Evolutionary conservation across 1,284 basidiomycete species (phyloP).

Genomic region (Fomitopsis schrenkii): DNA sequence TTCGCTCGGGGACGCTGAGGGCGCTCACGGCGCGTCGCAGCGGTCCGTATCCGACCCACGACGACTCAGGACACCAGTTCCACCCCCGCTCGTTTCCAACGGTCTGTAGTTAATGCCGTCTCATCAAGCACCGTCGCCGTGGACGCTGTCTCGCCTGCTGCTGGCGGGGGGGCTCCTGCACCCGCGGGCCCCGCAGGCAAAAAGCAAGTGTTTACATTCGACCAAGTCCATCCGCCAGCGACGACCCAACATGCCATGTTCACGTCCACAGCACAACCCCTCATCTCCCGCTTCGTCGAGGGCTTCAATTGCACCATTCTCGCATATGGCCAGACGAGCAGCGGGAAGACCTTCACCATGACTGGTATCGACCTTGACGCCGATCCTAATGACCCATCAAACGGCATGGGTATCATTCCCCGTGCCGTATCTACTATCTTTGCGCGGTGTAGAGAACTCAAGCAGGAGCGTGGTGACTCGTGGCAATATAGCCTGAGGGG

Average conservation of each 20-base stretch:
- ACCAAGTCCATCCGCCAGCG: constrained; percentile 85
- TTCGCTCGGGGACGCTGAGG: constrained; percentile 10
- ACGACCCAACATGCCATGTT: constrained; percentile 86
- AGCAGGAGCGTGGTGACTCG: constrained; percentile 66
- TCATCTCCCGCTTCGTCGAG: constrained; percentile 88
- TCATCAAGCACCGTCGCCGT: constrained; percentile 70
- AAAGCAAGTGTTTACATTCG: constrained; percentile 90
- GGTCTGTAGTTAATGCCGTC: constrained; percentile 78
- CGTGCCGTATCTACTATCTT: constrained; percentile 94
- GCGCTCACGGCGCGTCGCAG: constrained; percentile 28
- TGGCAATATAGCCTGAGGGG: constrained; percentile 79
- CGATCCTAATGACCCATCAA: constrained; percentile 69
- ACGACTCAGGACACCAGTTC: constrained; percentile 77
- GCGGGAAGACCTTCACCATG: constrained; percentile 98
- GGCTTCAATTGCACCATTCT: constrained; percentile 98
- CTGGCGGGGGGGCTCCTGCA: constrained; percentile 42
- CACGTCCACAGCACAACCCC: constrained; percentile 77
- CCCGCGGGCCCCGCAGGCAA: constrained; percentile 57
- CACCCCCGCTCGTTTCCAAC: constrained; percentile 93
- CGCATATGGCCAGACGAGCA: constrained; percentile 97
- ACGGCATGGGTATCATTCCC: constrained; percentile 92
- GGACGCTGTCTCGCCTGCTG: constrained; percentile 51
- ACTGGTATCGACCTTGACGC: constrained; percentile 85
- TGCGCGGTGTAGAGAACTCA: constrained; percentile 68
- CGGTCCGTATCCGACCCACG: constrained; percentile 89